Percentiles rank a stretch among this genome's conserved stretches.
These are phyloP conservation scores for Cladosporium sp. DNA, from an alignment of 2,329 filamentous ascomycete genomes.

Conservation along the genomic window DNA sequence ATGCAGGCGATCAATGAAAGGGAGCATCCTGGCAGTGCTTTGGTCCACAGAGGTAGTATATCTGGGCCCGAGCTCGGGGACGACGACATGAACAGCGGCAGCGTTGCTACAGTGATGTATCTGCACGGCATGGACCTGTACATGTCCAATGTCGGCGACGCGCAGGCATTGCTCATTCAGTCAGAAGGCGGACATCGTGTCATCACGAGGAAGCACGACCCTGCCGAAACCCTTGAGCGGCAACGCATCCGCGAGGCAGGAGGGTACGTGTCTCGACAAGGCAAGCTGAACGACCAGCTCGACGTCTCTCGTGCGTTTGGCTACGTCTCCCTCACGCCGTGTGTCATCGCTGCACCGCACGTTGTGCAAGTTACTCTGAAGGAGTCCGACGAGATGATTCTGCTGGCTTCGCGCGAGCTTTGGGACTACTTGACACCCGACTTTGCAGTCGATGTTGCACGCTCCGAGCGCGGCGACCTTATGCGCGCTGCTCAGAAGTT, in stretches of 20 bases:
- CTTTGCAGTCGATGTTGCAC: slow-evolving; percentile 85
- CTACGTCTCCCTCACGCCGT: slow-evolving; percentile 87
- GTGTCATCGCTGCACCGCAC: slow-evolving; percentile 87
- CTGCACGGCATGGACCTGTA: slow-evolving; percentile 87
- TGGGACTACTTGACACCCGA: slow-evolving; percentile 94
- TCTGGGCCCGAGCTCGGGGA: slow-evolving; percentile 77
- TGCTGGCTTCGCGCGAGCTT: slow-evolving; percentile 86
- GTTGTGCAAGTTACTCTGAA: slow-evolving; percentile 75
- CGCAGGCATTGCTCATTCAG: slow-evolving; percentile 91
- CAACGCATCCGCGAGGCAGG: slow-evolving; percentile 90
- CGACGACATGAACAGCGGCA: slow-evolving; percentile 86
- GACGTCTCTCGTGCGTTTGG: slow-evolving; percentile 94
- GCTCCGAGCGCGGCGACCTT: slow-evolving; percentile 80
- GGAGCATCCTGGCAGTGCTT: slow-evolving; percentile 47
- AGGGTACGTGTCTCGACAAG: slow-evolving; percentile 92
- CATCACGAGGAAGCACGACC: slow-evolving; percentile 89
- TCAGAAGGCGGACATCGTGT: slow-evolving; percentile 81
- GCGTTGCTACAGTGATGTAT: slow-evolving; percentile 89
- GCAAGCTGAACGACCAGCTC: slow-evolving; percentile 86
- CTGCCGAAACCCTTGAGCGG: slow-evolving; percentile 79
- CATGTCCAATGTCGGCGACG: slow-evolving; percentile 93
- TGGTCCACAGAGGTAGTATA: slow-evolving; percentile 69
- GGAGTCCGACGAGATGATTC: slow-evolving; percentile 89
- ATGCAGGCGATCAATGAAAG: slow-evolving; percentile 78
- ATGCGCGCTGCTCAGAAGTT: slow-evolving; percentile 96